Evolutionary conservation across 2,329 filamentous ascomycete genomes (phyloP), one percentile per base, ranked within the genome.

Genomic region (Paecilomyces sp.): DNA sequence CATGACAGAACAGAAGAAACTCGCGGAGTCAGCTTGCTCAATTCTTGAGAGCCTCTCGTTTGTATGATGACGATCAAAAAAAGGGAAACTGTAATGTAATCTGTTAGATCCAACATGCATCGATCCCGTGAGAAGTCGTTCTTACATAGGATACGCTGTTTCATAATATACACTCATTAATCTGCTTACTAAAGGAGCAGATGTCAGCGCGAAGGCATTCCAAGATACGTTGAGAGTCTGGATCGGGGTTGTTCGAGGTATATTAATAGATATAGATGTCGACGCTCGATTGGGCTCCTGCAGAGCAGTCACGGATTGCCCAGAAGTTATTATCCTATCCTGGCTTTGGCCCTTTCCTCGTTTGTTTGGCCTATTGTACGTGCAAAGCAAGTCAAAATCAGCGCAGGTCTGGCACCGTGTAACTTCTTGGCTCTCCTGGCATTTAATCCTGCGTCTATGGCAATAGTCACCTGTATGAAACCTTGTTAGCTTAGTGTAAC

Each of bases 121-220:
- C 28, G 47, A 58, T 15, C n/a, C 9, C 13, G 12, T 11, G n/a
- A 22, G 24, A 36, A 15, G 28, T 28, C 25, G 36, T 34, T 63
- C 70, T 57, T 66, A 79, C 65, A 83, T 78, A 1, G 81, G 81
- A 67, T 83, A 83, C n/a, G 82, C 77, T 52, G 81, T 75, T 60
- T 82, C 78, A 67, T 81, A 80, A 70, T 82, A 83, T 15, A 83
- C 71, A 15, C 80, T 74, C 25, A 81, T 71, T n/a, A 81, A 68
- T 65, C 76, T 71, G 56, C 73, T 68, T 51, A 82, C 76, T 50
- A 71, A 70, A 30, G 63, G 65, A 56, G 75, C 68, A 64, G 70
- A 74, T n/a, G 74, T 72, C 34, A 77, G 67, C 9, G 71, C 72
- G 60, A 78, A 78, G 5, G 75, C 74, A 34, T 70, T 73, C 77